phyloP scores from a whole-genome alignment of 2,329 filamentous ascomycete genomes.

The Alternaria hordeiaustralica region DNA sequence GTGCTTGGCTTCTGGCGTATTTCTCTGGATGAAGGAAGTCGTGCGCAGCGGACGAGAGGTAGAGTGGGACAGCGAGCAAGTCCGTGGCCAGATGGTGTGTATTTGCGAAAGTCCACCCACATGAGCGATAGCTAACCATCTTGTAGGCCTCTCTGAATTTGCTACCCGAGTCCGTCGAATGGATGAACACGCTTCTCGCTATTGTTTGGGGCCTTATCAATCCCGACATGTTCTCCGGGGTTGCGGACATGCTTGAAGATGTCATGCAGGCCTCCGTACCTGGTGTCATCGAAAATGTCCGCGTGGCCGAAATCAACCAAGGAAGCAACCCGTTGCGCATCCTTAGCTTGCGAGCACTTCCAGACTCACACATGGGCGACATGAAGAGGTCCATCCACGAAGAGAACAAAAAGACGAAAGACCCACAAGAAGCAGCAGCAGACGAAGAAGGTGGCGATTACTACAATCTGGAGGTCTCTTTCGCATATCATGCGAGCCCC shows the following conservation, averaged over 20 bases:
- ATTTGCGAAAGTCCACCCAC: neutral
- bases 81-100: constrained; percentile 75
- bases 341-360: constrained; percentile 83
- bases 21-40: constrained; percentile 88
- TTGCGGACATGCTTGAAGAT: constrained; percentile 93
- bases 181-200: constrained; percentile 89
- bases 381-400: constrained; percentile 82
- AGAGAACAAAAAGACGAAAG: constrained; percentile 79
- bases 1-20: constrained; percentile 79
- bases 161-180: constrained; percentile 87
- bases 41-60: constrained; percentile 79
- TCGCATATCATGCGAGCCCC: constrained; percentile 89
- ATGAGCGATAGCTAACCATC: constrained; percentile 1
- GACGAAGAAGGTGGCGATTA: constrained; percentile 90
- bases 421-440: constrained; percentile 84
- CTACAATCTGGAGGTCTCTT: constrained; percentile 89
- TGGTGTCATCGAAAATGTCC: constrained; percentile 88
- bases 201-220: constrained; percentile 92
- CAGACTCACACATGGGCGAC: constrained; percentile 80
- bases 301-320: constrained; percentile 93
- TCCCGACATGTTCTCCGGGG: constrained; percentile 89
- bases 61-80: constrained; percentile 89
- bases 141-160: constrained; percentile 78
- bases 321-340: constrained; percentile 90
- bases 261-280: constrained; percentile 97